Conservation (phyloP, 176 grass and related monocot species). For the Poa annua region DNA sequence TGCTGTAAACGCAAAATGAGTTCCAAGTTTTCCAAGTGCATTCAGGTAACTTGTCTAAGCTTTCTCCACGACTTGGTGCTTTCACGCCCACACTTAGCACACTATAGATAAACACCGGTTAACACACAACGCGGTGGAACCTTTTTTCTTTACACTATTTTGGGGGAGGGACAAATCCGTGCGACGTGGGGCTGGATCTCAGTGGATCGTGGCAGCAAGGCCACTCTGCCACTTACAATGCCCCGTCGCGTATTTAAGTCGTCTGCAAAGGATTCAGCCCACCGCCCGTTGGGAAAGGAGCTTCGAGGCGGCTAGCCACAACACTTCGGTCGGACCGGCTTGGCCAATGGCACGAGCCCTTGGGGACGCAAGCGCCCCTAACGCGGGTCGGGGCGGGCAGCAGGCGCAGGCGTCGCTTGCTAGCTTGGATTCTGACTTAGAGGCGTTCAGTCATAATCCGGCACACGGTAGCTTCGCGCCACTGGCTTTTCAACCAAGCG, state of each 20-base stretch:
- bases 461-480: slow-evolving; percentile 67
- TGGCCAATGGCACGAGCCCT: slow-evolving; percentile 3
- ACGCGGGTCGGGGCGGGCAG: slow-evolving; percentile 12
- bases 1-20: no score
- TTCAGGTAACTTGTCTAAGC: no score
- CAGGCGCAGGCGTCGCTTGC: slow-evolving; percentile 27
- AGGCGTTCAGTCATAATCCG: slow-evolving; percentile 67
- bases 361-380: slow-evolving; percentile 17
- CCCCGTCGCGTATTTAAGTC: slow-evolving; percentile 74
- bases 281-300: slow-evolving; percentile 35
- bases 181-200: slow-evolving; percentile 57
- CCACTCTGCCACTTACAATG: slow-evolving; percentile 77
- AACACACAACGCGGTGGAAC: no score
- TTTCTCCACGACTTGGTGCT: no score
- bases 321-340: not conserved
- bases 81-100: no score
- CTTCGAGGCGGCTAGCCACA: slow-evolving; percentile 8
- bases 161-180: slow-evolving; percentile 60
- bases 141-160: no score
- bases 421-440: slow-evolving; percentile 66
- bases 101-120: no score
- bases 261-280: slow-evolving; percentile 71
- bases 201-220: slow-evolving; percentile 76
- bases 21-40: no score
- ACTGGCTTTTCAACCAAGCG: slow-evolving; percentile 76